Base-by-base conservation (phyloP, 169 alveolate species). In the Plasmodium gaboni region DNA sequence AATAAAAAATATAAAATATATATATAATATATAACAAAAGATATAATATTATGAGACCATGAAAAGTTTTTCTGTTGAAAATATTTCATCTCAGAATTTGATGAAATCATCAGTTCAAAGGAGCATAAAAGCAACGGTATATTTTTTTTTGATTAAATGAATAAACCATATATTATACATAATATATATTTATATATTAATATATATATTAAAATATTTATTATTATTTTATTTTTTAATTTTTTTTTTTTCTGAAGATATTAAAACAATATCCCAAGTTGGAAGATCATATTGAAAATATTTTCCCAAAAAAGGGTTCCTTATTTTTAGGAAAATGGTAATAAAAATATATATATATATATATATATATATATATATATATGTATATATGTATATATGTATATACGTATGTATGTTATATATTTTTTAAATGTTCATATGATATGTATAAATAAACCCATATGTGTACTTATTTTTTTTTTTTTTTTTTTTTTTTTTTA, bases 251-350 rank as follows among this genome's bases (percentile, higher is more conserved):
- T 32, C 57, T 68, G 22, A 78, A 88, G 92, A 87, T 96, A 48
- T 68, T 95, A 73, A 93, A 94, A 90, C 96, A 68, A 67, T 96
- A 88, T 28, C 98, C 98, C 0, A 95, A 95, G 19, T 91, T 97
- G 65, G 98, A 96, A 60, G 94, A 93, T 48, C 95, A 95, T 46
- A 93, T 96, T 74, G 98, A 97, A 51, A 97, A 94, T 46, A 95
- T 98, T 15, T 90, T 97, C 91, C 98, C 99, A 26, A 96, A 97
- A 92, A 96, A 95, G 86, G 94, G 94, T 2, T 73, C 95, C n/a
- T 59, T 96, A 19, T 91, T 92, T 53, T 89, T 95, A 68, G 97
- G 97, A 48, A 96, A 96, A 74, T 96, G 98, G 97, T 94, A 74
- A 15, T 50, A 32, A 48, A 22, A 46, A 22, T 9, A 53, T n/a